Percentiles rank a stretch among this genome's conserved stretches.
Conservation (phyloP, 2,329 filamentous ascomycete genomes). For the Aspergillus awamori region DNA sequence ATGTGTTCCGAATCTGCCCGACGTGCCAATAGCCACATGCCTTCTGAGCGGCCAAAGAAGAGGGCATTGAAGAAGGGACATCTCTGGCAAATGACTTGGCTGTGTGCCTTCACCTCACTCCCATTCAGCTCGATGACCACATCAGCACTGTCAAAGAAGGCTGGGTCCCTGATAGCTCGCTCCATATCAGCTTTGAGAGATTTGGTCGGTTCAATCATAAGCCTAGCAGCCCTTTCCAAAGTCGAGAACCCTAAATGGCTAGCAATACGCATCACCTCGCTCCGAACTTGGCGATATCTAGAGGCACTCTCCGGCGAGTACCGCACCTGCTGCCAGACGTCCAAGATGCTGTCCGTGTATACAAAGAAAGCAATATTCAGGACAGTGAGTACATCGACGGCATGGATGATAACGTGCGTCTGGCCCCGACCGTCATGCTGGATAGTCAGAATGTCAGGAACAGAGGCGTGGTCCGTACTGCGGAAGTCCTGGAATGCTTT, state of each 20-base stretch:
- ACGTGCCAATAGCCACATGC: conserved; percentile 78
- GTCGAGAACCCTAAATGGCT: conserved; percentile 68
- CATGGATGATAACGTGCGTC: conserved; percentile 65
- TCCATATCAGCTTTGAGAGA: conserved; percentile 72
- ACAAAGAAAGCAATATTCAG: conserved; percentile 78
- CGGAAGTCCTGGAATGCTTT: conserved; percentile 62
- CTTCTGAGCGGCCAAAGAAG: conserved; percentile 83
- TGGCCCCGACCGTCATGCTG: conserved; percentile 55
- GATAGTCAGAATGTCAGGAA: conserved; percentile 65
- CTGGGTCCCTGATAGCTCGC: conserved; percentile 66
- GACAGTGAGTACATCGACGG: conserved; percentile 75
- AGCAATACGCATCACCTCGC: conserved; percentile 85
- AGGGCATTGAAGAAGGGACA: conserved; percentile 92
- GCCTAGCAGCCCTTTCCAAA: conserved; percentile 75
- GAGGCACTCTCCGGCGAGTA: conserved; percentile 67
- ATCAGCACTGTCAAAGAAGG: conserved; percentile 79
- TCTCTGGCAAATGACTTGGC: conserved; percentile 74
- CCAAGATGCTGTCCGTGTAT: conserved; percentile 78
- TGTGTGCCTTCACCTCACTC: conserved; percentile 72
- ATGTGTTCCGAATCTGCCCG: conserved; percentile 53
- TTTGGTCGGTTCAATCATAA: conserved; percentile 68
- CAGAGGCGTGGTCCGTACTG: conserved; percentile 55
- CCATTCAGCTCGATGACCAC: conserved; percentile 75
- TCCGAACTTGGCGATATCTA: conserved; percentile 77
- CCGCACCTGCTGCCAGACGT: conserved; percentile 81